Base-by-base conservation (phyloP, 768 basidiomycete species). In the Macrocybe gigantea region DNA sequence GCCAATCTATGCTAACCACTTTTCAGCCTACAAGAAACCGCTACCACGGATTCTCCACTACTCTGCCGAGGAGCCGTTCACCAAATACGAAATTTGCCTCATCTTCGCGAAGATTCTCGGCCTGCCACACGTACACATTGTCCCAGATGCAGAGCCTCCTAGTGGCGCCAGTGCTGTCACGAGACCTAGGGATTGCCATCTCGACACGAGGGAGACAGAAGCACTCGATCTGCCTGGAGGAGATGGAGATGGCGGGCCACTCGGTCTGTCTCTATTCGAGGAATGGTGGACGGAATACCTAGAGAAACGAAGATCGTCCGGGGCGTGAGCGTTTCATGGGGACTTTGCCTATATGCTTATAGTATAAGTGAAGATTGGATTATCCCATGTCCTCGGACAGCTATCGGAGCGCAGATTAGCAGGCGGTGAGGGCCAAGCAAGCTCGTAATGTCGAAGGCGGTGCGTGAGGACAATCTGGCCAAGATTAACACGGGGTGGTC, bases 41-140 rank as follows among this genome's bases (percentile, higher is more conserved):
- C 68, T 89, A 13, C 88, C 90, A 0, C 71, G 77, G 0, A 84
- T 96, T 44, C 52, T 97, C 4, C 95, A 97, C 65, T 97, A 91
- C 64, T 87, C 92, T 4, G 81, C 79, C 2, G 76, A 80, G 12
- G 85, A 90, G 57, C 80, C 87, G 1, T 82, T 85, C 61, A 96
- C 93, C 7, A 98, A 98, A 69, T 96, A 93, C 67, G 87, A 88
- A 56, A 96, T 97, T 54, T 92, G 90, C 60, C 70, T 88, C 30
- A 70, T 87, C 34, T 88, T 93, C 55, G 80, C 86, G 7, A 74
- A 73, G 49, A 74, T 90, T 44, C 78, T 95, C 32, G 68, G 73
- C 5, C 66, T 91, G 0, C 77, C 88, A 8, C 86, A 89, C 58
- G 61, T 55, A 1, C 91, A 97, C 60, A 83, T 95, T 58, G 70